Evolutionary conservation across 768 basidiomycete species (phyloP).

Genomic region (Pleurotus eryngii): DNA sequence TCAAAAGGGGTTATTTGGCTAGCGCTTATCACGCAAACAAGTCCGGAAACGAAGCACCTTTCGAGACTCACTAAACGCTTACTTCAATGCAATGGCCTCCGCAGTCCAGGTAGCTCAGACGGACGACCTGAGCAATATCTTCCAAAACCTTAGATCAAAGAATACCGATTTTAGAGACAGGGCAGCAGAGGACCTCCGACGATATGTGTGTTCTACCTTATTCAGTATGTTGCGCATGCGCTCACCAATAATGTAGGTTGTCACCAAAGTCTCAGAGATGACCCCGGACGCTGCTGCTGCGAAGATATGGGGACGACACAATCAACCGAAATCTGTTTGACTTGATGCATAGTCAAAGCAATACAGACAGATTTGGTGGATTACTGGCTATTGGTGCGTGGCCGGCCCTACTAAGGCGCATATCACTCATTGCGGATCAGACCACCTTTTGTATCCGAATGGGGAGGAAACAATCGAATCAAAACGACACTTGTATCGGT

Average conservation of each 20-base stretch:
- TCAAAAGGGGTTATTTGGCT: neutral
- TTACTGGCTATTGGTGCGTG: slow-evolving; percentile 80
- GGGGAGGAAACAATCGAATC: slow-evolving; percentile 81
- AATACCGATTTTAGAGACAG: slow-evolving; percentile 61
- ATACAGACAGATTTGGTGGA: slow-evolving; percentile 80
- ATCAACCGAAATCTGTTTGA: slow-evolving; percentile 80
- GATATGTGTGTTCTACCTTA: slow-evolving; percentile 53
- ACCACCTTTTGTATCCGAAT: slow-evolving; percentile 73
- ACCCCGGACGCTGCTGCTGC: slow-evolving; percentile 75
- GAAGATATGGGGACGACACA: slow-evolving; percentile 84
- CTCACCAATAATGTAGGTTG: slow-evolving; percentile 47
- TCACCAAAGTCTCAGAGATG: slow-evolving; percentile 72
- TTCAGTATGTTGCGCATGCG: slow-evolving; percentile 12
- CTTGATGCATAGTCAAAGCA: slow-evolving; percentile 78
- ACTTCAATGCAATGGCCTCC: slow-evolving; percentile 53
- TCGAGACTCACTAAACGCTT: neutral
- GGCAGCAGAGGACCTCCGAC: slow-evolving; percentile 68
- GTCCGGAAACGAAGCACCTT: neutral
- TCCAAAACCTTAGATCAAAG: slow-evolving; percentile 61
- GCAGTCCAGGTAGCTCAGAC: slow-evolving; percentile 51
- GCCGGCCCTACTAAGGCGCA: neutral
- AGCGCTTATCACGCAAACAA: neutral
- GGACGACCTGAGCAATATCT: slow-evolving; percentile 65
- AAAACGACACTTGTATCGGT: slow-evolving; percentile 76
- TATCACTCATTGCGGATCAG: slow-evolving; percentile 26